These are phyloP conservation scores for Puccinia triticina DNA, from an alignment of 1,284 basidiomycete genomes.

Conservation along the genomic window DNA sequence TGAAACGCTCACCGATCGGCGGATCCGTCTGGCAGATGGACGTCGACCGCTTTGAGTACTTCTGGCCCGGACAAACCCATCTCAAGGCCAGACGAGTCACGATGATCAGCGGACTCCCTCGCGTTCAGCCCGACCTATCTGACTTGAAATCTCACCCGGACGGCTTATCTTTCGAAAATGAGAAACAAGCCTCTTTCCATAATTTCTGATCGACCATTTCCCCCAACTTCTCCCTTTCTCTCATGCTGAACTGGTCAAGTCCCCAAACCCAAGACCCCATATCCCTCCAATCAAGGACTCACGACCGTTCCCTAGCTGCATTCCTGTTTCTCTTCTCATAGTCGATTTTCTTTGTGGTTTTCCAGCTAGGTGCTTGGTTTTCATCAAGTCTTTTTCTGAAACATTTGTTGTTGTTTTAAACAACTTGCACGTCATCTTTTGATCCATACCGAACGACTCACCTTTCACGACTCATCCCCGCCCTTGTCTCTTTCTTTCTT, in stretches of 20 bases:
- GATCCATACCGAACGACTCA: background rate
- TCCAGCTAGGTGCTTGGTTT: background rate
- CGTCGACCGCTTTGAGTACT: constrained; percentile 41
- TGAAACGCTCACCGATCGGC: background rate
- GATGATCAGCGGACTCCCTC: background rate
- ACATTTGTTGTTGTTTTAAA: background rate
- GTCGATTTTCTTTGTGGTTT: background rate
- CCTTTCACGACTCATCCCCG: background rate
- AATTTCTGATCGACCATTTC: background rate
- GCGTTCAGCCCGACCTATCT: constrained; percentile 18
- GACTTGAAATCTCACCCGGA: constrained; percentile 6
- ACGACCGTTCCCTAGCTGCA: background rate
- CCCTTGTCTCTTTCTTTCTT: background rate
- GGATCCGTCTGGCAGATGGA: constrained; percentile 12
- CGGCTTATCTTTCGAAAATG: constrained; percentile 18
- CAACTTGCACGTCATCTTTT: background rate
- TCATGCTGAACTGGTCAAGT: background rate
- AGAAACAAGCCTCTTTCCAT: constrained; percentile 11
- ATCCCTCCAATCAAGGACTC: background rate
- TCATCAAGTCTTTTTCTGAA: background rate
- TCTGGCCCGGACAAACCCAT: constrained; percentile 43
- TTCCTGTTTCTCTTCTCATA: background rate
- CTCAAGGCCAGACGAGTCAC: constrained; percentile 1
- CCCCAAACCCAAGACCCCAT: no score
- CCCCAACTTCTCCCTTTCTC: background rate